Conservation (phyloP, 495 filamentous ascomycete species). For the Tuber calosporum region DNA sequence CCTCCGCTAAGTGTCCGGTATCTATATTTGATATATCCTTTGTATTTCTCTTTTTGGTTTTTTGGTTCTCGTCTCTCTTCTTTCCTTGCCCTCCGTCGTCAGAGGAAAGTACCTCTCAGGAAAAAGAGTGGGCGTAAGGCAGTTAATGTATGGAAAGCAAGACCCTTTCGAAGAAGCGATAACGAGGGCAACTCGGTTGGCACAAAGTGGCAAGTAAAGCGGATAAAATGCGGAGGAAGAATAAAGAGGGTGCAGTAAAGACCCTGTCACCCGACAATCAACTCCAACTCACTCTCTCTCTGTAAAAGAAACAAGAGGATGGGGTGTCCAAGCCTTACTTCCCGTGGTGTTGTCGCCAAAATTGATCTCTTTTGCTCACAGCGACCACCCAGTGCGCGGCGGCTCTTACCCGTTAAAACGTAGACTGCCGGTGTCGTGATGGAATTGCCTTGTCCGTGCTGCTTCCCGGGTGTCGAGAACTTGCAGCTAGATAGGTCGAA, state of each 20-base stretch:
- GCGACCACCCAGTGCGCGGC: constrained; percentile 5
- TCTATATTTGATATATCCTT: not conserved
- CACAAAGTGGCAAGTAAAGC: not conserved
- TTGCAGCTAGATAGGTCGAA: constrained; percentile 1
- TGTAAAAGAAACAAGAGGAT: constrained; percentile 23
- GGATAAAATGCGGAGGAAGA: constrained; percentile 25
- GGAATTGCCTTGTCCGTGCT: constrained; percentile 12
- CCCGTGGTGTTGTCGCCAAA: not conserved
- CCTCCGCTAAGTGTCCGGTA: not conserved
- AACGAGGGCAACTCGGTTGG: constrained; percentile 22
- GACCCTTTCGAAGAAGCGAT: constrained; percentile 17
- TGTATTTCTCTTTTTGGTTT: not conserved
- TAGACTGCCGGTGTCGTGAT: constrained; percentile 32
- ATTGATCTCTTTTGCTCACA: not conserved
- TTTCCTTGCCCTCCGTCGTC: constrained; percentile 19
- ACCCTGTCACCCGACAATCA: constrained; percentile 28
- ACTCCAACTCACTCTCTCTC: constrained; percentile 17
- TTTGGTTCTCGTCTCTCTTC: constrained; percentile 4
- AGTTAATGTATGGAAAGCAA: constrained; percentile 27
- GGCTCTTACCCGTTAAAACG: constrained; percentile 27
- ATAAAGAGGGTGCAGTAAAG: not conserved
- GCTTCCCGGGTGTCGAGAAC: constrained; percentile 18
- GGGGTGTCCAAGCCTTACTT: constrained; percentile 1
- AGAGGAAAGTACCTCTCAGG: not conserved
- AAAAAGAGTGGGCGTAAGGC: constrained; percentile 32